Evolutionary conservation across 768 basidiomycete genomes (phyloP).

Genomic region (Wakefieldia striispora): DNA sequence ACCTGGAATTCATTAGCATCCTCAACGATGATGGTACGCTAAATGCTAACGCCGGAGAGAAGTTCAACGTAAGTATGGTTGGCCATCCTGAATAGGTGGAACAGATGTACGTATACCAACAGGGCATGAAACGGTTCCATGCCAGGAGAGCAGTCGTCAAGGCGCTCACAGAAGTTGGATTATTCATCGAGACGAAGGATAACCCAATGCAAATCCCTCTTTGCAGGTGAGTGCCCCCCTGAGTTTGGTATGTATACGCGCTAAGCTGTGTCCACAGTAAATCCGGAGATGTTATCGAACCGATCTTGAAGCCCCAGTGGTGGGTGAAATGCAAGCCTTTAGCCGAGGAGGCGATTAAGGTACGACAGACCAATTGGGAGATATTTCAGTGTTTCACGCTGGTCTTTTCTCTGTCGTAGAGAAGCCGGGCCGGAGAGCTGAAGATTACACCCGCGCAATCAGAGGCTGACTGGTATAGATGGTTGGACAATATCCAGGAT

Average conservation of each 20-base stretch:
- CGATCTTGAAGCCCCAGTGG: conserved; percentile 96
- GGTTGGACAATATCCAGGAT: conserved; percentile 94
- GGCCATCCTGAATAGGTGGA: not conserved
- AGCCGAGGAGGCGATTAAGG: conserved; percentile 87
- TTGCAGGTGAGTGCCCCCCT: conserved; percentile 56
- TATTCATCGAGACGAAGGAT: conserved; percentile 89
- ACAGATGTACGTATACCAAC: not conserved
- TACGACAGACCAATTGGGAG: conserved; percentile 26
- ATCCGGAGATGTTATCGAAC: conserved; percentile 96
- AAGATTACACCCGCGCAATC: conserved; percentile 79
- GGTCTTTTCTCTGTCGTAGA: conserved; percentile 41
- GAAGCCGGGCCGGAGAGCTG: conserved; percentile 86
- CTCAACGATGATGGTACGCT: conserved; percentile 96
- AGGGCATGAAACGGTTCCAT: conserved; percentile 99
- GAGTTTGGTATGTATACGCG: not conserved
- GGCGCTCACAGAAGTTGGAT: conserved; percentile 75
- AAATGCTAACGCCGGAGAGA: conserved; percentile 82
- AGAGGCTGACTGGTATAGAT: conserved; percentile 93
- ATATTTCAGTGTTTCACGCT: not conserved
- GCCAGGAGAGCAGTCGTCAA: conserved; percentile 82
- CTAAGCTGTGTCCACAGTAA: conserved; percentile 50
- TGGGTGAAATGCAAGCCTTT: conserved; percentile 94
- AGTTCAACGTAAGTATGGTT: conserved; percentile 54
- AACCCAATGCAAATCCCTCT: conserved; percentile 97
- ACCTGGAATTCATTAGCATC: conserved; percentile 89